Evolutionary conservation across 495 filamentous ascomycete species (phyloP).

Genomic region (Sphaerosporella brunnea): DNA sequence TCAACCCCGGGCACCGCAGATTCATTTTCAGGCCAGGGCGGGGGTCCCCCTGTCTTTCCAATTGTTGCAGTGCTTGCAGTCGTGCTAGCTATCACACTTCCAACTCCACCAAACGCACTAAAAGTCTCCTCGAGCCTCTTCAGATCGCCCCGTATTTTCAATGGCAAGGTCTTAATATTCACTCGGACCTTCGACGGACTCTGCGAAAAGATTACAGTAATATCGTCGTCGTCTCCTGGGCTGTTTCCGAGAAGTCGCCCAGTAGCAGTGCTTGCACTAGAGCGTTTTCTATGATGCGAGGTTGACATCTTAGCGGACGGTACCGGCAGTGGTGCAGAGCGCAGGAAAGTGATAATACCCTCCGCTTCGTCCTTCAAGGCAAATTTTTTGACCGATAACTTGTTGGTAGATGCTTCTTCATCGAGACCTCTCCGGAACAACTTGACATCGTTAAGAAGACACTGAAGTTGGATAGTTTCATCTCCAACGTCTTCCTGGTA

Average conservation of each 20-base stretch:
- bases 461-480: conserved; percentile 32
- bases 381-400: conserved; percentile 45
- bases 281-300: conserved; percentile 51
- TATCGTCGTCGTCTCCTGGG: conserved; percentile 31
- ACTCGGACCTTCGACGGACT: conserved; percentile 36
- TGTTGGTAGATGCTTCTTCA: conserved; percentile 27
- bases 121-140: conserved; percentile 71
- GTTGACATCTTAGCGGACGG: conserved; percentile 19
- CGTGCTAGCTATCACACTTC: conserved; percentile 73
- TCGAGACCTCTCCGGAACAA: conserved; percentile 25
- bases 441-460: conserved; percentile 31
- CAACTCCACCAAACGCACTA: conserved; percentile 77
- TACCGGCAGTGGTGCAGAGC: not conserved
- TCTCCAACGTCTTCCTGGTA: conserved; percentile 9
- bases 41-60: conserved; percentile 27
- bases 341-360: conserved; percentile 55
- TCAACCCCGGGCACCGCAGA: conserved; percentile 24
- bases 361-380: conserved; percentile 55
- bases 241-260: conserved; percentile 27
- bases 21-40: conserved; percentile 32
- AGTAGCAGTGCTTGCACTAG: conserved; percentile 27
- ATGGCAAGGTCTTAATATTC: conserved; percentile 63
- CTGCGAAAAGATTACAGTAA: conserved; percentile 43
- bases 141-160: conserved; percentile 61
- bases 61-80: conserved; percentile 54